Percentiles rank a stretch among this genome's conserved stretches.
These are phyloP conservation scores for Suillus discolor DNA, from an alignment of 768 basidiomycete species.

Conservation along the genomic window DNA sequence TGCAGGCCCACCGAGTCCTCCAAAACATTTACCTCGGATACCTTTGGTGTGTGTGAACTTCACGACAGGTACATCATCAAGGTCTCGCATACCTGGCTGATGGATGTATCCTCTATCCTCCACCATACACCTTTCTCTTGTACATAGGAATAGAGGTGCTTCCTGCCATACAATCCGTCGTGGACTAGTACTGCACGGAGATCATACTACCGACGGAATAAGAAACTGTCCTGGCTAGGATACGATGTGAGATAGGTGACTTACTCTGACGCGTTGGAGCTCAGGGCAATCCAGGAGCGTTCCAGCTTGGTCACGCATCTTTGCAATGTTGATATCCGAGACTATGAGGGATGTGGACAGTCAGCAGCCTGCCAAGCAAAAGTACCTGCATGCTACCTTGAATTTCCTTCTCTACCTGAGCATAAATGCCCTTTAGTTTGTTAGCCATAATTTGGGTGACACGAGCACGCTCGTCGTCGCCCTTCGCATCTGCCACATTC, in stretches of 20 bases:
- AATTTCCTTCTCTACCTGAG: constrained; percentile 53
- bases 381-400: constrained; percentile 41
- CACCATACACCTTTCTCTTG: constrained; percentile 70
- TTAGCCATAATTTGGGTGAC: constrained; percentile 44
- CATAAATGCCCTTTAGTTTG: constrained; percentile 57
- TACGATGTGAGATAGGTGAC: constrained; percentile 19
- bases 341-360: constrained; percentile 36
- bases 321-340: constrained; percentile 51
- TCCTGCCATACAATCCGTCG: constrained; percentile 76
- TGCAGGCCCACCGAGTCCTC: constrained; percentile 73
- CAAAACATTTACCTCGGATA: constrained; percentile 68
- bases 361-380: not conserved
- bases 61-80: not conserved
- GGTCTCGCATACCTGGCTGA: constrained; percentile 54
- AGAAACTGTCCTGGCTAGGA: not conserved
- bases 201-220: constrained; percentile 61
- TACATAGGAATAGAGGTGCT: constrained; percentile 78
- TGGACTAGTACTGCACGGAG: constrained; percentile 78
- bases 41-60: constrained; percentile 41
- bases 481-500: constrained; percentile 54
- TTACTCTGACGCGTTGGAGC: constrained; percentile 59
- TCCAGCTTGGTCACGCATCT: constrained; percentile 46
- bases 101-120: constrained; percentile 74
- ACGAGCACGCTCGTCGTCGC: constrained; percentile 47
- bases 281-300: constrained; percentile 64